Evolutionary conservation across 495 filamentous ascomycete genomes (phyloP).

Genomic region (Hypoxylon rickii): DNA sequence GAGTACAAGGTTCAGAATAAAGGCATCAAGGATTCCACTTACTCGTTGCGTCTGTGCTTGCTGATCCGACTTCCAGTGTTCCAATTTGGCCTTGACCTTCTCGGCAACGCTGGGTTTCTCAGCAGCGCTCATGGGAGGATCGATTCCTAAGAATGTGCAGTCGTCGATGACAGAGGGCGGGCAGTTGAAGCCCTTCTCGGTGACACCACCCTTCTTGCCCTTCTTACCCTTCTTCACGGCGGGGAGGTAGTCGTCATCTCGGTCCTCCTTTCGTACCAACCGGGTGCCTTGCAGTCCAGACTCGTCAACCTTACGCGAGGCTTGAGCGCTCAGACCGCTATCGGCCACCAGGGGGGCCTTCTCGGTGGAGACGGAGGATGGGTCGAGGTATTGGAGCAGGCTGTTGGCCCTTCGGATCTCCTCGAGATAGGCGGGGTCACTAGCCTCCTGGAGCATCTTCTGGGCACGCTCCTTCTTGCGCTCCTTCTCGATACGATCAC

Average conservation of each 20-base stretch:
- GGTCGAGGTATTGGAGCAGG: slow-evolving; percentile 89
- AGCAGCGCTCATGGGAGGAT: slow-evolving; percentile 80
- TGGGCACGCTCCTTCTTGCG: slow-evolving; percentile 83
- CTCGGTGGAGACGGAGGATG: slow-evolving; percentile 63
- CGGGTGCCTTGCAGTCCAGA: slow-evolving; percentile 75
- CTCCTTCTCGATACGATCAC: slow-evolving; percentile 78
- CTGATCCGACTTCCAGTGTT: slow-evolving; percentile 92
- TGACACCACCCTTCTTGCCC: slow-evolving; percentile 64
- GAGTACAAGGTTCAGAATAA: slow-evolving; percentile 35
- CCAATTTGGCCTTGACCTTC: slow-evolving; percentile 89
- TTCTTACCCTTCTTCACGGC: slow-evolving; percentile 92
- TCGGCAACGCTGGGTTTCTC: slow-evolving; percentile 79
- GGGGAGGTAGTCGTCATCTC: slow-evolving; percentile 85
- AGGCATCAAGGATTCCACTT: slow-evolving; percentile 38
- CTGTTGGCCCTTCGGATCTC: slow-evolving; percentile 87
- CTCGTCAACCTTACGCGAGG: slow-evolving; percentile 80
- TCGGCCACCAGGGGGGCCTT: slow-evolving; percentile 67
- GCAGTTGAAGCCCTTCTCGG: slow-evolving; percentile 71
- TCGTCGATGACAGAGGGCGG: slow-evolving; percentile 90
- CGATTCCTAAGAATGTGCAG: slow-evolving; percentile 77
- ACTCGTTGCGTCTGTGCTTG: slow-evolving; percentile 90
- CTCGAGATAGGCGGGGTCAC: slow-evolving; percentile 82
- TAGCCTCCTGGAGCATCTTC: slow-evolving; percentile 87
- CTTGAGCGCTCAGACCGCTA: slow-evolving; percentile 65
- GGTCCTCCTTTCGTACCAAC: slow-evolving; percentile 78